Evolutionary conservation across 73 alveolate genomes (phyloP), one percentile per base, ranked within the genome.

Genomic region (Paramecium octaurelia): DNA sequence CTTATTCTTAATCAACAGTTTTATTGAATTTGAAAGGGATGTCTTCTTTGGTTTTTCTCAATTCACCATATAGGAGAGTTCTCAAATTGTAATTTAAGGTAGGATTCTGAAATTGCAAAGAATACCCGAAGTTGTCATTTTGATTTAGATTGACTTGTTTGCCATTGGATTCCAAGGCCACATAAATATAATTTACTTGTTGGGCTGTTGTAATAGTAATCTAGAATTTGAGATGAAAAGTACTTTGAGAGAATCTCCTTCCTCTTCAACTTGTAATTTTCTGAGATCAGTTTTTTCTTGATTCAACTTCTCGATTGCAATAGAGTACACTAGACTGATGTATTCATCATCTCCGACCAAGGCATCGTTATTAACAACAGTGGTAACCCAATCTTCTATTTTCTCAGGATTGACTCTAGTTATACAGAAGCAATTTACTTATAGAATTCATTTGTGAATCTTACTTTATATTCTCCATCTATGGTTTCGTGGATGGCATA

Each of bases 381-480:
- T 80, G 4, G 91, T 80, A 40, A 80, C 91, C 70, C 70, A 80
- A 46, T 80, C 91, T 46, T 80, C 91, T 10, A 80, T 48, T 48
- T 80, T 80, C 31, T 80, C 91, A 11, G 91, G 91, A 44, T 80
- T 80, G 3, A 80, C 57, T 48, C 84, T 64, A 59, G 5, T 6
- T 3, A 31, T 64, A 64, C 8, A 64, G 24, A 14, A 14, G 9
- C 11, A 14, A 31, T 14, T 64, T 64, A 64, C 84, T 80, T 80
- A 80, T 42, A 80, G 29, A 86, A 86, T 58, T 86, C 93, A 57
- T 60, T 68, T 8, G 93, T 86, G 64, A 86, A 43, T 24, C 59
- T 27, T 29, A 68, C 29, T 60, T 86, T 86, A 58, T 86, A 60
- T 86, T 86, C 86, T 21, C 42, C 60, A 86, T 86, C 93, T 3